phyloP scores from a whole-genome alignment of 306 rosid species.

The Fagus crenata region DNA sequence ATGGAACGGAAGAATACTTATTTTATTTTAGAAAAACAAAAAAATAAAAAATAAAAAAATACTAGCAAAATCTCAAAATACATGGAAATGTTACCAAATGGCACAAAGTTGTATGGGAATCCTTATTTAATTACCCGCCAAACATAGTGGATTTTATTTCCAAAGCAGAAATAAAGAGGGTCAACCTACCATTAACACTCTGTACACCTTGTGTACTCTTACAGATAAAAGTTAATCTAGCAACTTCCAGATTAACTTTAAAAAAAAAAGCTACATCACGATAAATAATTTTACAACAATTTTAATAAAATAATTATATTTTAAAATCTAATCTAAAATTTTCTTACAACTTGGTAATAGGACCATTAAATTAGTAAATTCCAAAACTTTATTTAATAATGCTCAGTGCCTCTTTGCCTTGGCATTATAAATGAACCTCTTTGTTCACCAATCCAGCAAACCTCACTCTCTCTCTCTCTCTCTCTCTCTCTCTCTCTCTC shows the following conservation, averaged over 20 bases:
- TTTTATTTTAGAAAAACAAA: no score
- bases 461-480: not conserved
- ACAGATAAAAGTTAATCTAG: no score
- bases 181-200: not conserved
- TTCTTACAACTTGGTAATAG: not conserved
- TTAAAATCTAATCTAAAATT: no score
- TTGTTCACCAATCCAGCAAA: not conserved
- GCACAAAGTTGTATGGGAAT: not conserved
- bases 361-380: not conserved
- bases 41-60: no score
- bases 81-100: not conserved
- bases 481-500: not conserved
- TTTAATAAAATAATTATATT: no score
- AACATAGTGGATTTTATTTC: not conserved
- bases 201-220: no score
- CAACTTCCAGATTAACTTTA: no score
- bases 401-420: not conserved
- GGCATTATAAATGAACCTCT: constrained; percentile 6
- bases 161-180: not conserved
- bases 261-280: no score
- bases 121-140: not conserved
- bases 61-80: no score
- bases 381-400: no score
- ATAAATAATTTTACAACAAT: no score
- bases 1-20: no score